Percentiles rank a stretch among this genome's conserved stretches.
Conservation (phyloP, 345 rosid genomes). For the Salix udensis region DNA sequence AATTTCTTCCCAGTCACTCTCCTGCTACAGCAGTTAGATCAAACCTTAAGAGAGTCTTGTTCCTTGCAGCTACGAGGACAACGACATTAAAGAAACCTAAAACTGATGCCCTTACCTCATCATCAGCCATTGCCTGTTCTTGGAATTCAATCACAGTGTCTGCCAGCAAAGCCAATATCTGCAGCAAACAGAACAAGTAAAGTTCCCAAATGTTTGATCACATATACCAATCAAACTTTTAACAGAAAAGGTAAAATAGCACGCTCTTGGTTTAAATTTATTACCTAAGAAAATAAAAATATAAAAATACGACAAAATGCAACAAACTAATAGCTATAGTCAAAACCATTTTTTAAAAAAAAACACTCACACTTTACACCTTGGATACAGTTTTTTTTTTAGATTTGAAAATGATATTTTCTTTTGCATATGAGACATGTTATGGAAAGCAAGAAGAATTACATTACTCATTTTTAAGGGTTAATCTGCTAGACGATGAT, state of each 20-base stretch:
- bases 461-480: background rate
- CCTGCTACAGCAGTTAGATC: slow-evolving; percentile 31
- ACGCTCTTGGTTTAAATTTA: background rate
- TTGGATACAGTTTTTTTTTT: background rate
- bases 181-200: slow-evolving; percentile 11
- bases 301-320: background rate
- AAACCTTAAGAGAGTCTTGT: slow-evolving; percentile 1
- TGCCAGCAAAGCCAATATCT: slow-evolving; percentile 77
- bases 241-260: too few species aligned
- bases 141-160: slow-evolving; percentile 77
- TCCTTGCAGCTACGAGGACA: background rate
- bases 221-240: background rate
- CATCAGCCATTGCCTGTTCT: slow-evolving; percentile 64
- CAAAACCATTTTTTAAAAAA: too few species aligned
- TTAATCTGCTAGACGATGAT: background rate
- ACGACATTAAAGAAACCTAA: background rate
- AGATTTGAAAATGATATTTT: background rate
- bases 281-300: background rate
- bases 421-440: background rate
- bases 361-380: background rate
- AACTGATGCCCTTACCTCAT: slow-evolving; percentile 48
- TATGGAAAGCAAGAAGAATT: background rate
- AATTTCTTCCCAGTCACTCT: slow-evolving; percentile 89
- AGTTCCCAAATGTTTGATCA: background rate
- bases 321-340: too few species aligned